Base-by-base conservation (phyloP, 2,329 filamentous ascomycete species). In the Hypoxylon sp. region DNA sequence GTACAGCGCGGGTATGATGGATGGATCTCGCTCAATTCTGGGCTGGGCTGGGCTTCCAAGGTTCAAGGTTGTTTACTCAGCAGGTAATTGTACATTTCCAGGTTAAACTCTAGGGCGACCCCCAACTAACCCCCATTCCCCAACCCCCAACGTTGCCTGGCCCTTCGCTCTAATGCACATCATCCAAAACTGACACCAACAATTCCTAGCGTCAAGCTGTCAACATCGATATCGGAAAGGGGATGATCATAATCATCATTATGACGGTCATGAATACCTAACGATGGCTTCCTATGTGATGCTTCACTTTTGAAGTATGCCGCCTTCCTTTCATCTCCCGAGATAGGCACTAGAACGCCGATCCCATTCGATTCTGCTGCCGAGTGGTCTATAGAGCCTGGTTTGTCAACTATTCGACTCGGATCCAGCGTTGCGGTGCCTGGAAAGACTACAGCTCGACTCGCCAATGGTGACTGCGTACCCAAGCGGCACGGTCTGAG, bases 351-450 rank as follows among this genome's bases (percentile, higher is more conserved):
- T 40, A 26, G 46, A 45, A 36, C 32, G 60, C 58, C 56, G 55
- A 64, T 57, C 60, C 12, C 26, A 52, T 40, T 46, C 33, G 18
- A 55, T 30, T 50, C 44, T 24, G 36, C 42, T 48, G 16, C 24
- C 44, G 42, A 38, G 36, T 59, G 46, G 48, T 36, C 53, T 49
- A 58, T 28, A 30, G 48, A 50, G 32, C 14, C 49, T 46, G 48
- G 50, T 50, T 64, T 49, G 55, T 36, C 42, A 40, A 50, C 38
- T 36, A 24, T 57, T 53, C 32, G 44, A 48, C 48, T 46, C 44
- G 44, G 40, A 40, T 53, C 57, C 61, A 67, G 61, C 54, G 57
- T 65, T 61, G 55, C 64, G 61, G 58, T 52, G 60, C 61, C 50
- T 65, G 42, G 51, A 49, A 42, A 54, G 36, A 45, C 18, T 20